Evolutionary conservation across 2,329 filamentous ascomycete species (phyloP), one percentile per base, ranked within the genome.

Genomic region (Catunica adiposa): DNA sequence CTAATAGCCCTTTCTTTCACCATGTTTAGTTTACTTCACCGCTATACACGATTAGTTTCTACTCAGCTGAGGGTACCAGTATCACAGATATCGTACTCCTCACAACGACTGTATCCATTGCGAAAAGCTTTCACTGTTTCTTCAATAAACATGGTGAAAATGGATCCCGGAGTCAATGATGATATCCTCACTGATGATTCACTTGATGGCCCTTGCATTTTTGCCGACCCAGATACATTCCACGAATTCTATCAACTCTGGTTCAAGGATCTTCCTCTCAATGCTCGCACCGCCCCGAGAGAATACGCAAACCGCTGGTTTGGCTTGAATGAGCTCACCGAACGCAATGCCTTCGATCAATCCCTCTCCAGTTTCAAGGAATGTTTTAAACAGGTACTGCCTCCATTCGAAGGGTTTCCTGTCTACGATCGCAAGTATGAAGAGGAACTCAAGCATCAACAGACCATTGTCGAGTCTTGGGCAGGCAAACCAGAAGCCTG

Each of bases 291-390:
- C 2, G 46, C 55, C 6, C 50, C 55, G 9, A 37, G 25, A 11
- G 42, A 29, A 26, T 22, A 25, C 52, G 14, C 40, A 2, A 17
- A 46, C n/a, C 56, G 56, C n/a, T 60, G 59, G 59, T 60, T 60
- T 47, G 57, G 55, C 47, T 6, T 57, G n/a, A 17, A 14, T 20
- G 14, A 51, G 20, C 46, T 25, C 31, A 17, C 23, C 9, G 55
- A 59, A 14, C 42, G 29, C 9, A 26, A 44, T 11, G 26, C 34
- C 17, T 59, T 59, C 25, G 59, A 60, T 51, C 20, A 53, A 38
- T 64, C 1, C 66, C 64, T 23, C 66, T 66, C 11, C 6, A 15
- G 11, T 15, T 42, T 42, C 38, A 42, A 15, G 11, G 29, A 34
- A 11, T 34, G 29, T 11, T 11, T 34, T 11, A 34, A 34, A 11